Evolutionary conservation across 2,329 filamentous ascomycete genomes (phyloP), one percentile per base, ranked within the genome.

Genomic region (Fusarium xylarioides): DNA sequence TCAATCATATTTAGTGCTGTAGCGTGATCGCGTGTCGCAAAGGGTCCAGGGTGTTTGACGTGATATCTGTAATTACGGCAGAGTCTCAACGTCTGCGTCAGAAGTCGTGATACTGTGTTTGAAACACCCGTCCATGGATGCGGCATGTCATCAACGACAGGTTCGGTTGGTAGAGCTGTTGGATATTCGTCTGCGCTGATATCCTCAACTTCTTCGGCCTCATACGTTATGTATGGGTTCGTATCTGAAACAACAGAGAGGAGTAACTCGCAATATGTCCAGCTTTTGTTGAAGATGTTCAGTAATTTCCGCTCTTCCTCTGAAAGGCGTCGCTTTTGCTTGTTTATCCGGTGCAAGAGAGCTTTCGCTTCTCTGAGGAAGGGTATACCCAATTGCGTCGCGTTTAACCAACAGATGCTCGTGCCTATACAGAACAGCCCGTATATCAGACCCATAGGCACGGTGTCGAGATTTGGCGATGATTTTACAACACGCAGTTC

Each of bases 91-190:
- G 79, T 79, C n/a, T 80, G 78, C 0, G 80, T 79, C 12, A 84
- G 80, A 3, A 84, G 65, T 3, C 77, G 76, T 2, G 80, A 79
- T 1, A 82, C 75, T 0, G 74, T 70, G 1, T 80, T 77, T 0
- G 83, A 83, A 9, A 83, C 79, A 1, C 82, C 82, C 0, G 80
- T 83, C 82, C 82, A 84, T 0, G 82, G 80, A 62, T 84, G 82
- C 4, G 79, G 77, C 37, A 73, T 62, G 9, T 71, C 70, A 7
- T 77, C 76, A 4, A 77, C 40, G 3, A 70, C 54, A 0, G 68
- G 60, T 7, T 71, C 62, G 0, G n/a, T 58, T 2, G 52, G 34
- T 73, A 73, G 62, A 8, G 70, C 66, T 0, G 68, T 75, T 4
- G 66, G 66, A 16, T 74, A 68, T 8, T 74, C 71, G 15, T 73